Evolutionary conservation across 2,329 filamentous ascomycete genomes (phyloP).

Genomic region (Chrysoporthe puriensis): DNA sequence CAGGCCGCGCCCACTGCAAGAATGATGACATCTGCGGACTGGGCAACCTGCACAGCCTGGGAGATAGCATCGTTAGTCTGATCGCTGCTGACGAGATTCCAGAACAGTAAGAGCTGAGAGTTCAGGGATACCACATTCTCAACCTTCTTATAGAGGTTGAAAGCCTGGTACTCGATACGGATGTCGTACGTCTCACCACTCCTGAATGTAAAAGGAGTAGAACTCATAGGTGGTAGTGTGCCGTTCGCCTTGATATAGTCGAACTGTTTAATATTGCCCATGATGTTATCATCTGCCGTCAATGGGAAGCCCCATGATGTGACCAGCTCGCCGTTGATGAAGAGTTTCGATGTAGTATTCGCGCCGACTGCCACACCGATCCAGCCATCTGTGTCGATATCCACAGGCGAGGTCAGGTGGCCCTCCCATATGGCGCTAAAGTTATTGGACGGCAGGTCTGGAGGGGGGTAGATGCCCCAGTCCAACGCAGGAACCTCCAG

Average conservation of each 20-base stretch:
- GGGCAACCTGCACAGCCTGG: constrained; percentile 42
- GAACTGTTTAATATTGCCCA: constrained; percentile 46
- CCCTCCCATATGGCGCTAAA: constrained; percentile 51
- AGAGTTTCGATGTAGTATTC: constrained; percentile 45
- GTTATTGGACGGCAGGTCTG: constrained; percentile 47
- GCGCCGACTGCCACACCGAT: constrained; percentile 46
- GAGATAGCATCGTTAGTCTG: constrained; percentile 31
- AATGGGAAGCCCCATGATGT: constrained; percentile 34
- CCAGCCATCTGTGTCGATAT: constrained; percentile 43
- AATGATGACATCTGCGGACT: constrained; percentile 43
- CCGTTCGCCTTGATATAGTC: constrained; percentile 42
- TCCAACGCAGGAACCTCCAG: constrained; percentile 45
- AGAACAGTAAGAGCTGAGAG: constrained; percentile 47
- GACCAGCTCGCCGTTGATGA: constrained; percentile 40
- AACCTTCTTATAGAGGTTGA: constrained; percentile 43
- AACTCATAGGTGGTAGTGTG: constrained; percentile 42
- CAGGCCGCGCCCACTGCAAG: constrained; percentile 47
- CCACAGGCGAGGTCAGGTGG: constrained; percentile 41
- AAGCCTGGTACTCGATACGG: constrained; percentile 48
- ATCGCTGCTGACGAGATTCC: constrained; percentile 47
- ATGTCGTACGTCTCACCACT: constrained; percentile 40
- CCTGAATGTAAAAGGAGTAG: constrained; percentile 43
- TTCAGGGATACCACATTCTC: constrained; percentile 46
- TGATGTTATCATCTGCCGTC: constrained; percentile 38
- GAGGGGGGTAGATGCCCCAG: constrained; percentile 49